phyloP scores from a whole-genome alignment of 176 grass and related monocot genomes.

The Urochloa ruziziensis region DNA sequence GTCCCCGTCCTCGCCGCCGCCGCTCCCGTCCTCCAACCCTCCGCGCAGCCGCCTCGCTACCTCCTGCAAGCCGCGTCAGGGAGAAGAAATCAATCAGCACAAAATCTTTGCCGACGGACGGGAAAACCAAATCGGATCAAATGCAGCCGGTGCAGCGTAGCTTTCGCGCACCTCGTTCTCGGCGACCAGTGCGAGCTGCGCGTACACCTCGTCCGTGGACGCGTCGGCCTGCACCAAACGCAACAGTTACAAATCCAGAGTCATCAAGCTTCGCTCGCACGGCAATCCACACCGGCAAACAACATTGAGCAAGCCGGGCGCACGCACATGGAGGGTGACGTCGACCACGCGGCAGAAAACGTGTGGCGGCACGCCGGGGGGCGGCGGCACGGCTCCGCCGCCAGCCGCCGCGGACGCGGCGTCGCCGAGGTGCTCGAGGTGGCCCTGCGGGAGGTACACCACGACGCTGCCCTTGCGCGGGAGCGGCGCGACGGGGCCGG shows the following conservation, averaged over 20 bases:
- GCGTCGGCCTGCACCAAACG: conserved; percentile 63
- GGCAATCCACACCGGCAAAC: not conserved
- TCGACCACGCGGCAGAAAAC: conserved; percentile 83
- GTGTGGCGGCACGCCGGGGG: conserved; percentile 51
- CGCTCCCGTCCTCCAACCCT: conserved; percentile 39
- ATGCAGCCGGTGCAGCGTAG: not conserved
- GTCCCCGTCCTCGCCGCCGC: conserved; percentile 47
- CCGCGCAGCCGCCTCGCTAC: conserved; percentile 33
- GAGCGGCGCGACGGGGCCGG: conserved; percentile 59
- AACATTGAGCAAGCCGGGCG: not conserved
- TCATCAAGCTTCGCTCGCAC: not conserved
- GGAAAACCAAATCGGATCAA: not conserved
- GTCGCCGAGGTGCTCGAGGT: conserved; percentile 57
- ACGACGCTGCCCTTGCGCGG: conserved; percentile 61
- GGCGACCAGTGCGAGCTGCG: conserved; percentile 67
- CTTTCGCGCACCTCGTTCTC: conserved; percentile 56
- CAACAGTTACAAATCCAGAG: not conserved
- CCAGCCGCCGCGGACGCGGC: not conserved
- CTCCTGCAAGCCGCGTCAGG: conserved; percentile 31
- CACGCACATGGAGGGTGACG: conserved; percentile 77
- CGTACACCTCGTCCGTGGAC: conserved; percentile 84
- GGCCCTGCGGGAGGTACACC: conserved; percentile 81
- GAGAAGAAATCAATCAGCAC: not conserved
- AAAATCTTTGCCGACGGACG: not conserved
- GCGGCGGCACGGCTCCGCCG: not conserved